These are phyloP conservation scores for Hemileccinum rubropunctum DNA, from an alignment of 768 basidiomycete genomes.

Conservation along the genomic window DNA sequence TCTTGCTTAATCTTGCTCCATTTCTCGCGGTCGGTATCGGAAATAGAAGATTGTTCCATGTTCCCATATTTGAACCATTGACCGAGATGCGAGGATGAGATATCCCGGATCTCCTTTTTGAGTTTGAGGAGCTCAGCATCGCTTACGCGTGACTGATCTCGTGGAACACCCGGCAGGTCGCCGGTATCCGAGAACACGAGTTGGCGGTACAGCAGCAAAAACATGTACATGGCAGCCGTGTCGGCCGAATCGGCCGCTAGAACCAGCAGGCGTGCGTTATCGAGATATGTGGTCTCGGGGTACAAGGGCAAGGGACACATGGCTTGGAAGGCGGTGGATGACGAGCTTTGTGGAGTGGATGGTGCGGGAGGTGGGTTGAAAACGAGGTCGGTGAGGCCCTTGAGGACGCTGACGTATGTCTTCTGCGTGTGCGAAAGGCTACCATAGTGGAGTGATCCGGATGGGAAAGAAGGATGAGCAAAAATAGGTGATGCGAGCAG, in stretches of 20 bases:
- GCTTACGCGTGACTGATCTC: conserved; percentile 40
- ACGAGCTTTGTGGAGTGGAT: conserved; percentile 30
- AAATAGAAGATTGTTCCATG: conserved; percentile 22
- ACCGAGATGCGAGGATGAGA: conserved; percentile 56
- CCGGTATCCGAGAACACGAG: conserved; percentile 52
- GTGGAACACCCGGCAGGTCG: conserved; percentile 27
- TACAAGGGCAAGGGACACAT: conserved; percentile 41
- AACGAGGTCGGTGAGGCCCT: conserved; percentile 62
- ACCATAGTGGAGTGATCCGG: conserved; percentile 41
- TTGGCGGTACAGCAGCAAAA: conserved; percentile 77
- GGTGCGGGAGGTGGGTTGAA: conserved; percentile 51
- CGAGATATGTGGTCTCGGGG: conserved; percentile 82
- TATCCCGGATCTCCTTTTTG: conserved; percentile 75
- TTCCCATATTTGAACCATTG: conserved; percentile 47
- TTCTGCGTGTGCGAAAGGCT: conserved; percentile 41
- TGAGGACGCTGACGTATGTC: conserved; percentile 54
- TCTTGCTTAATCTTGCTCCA: conserved; percentile 59
- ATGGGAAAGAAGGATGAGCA: conserved; percentile 43
- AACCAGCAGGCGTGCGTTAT: conserved; percentile 62
- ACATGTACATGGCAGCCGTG: conserved; percentile 72
- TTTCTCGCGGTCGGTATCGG: conserved; percentile 44
- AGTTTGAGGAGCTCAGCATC: conserved; percentile 55
- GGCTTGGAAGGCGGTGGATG: conserved; percentile 31
- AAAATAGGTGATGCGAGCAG: conserved; percentile 41
- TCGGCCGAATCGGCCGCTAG: conserved; percentile 75